Evolutionary conservation across 2,329 filamentous ascomycete genomes (phyloP), one percentile per base, ranked within the genome.

Genomic region (Helicocarpus griseus): DNA sequence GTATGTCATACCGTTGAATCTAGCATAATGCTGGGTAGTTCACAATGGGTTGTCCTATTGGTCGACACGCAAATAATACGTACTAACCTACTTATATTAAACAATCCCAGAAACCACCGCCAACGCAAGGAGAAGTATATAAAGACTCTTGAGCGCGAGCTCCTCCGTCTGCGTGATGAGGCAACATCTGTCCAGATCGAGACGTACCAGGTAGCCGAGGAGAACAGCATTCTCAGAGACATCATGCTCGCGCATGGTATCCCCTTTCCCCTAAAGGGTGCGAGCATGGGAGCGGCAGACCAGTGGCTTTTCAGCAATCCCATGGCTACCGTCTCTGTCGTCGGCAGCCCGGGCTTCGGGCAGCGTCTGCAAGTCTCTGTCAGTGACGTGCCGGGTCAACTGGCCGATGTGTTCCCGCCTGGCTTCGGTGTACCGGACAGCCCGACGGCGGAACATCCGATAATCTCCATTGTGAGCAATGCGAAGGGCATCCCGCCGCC

Each of bases 121-220:
- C 60, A 63, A 49, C 56, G 63, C 39, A 65, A 61, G 56, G 63
- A 63, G 44, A 59, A 56, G 31, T 65, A 65, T 53, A 56, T 65
- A 47, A 62, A 62, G 50, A 56, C 58, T 13, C 56, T 65, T 9
- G 63, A 65, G 48, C 47, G 54, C 14, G 59, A 64, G 53, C 57
- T 64, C 7, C 56, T 57, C 26, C 55, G 56, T 4, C 53, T 65
- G 24, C 61, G 60, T 9, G 56, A 61, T 38, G 57, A 60, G 48
- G 57, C 60, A 49, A 54, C 58, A 22, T 52, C 50, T n/a, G 29
- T 55, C 17, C 46, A 46, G 24, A 40, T 39, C 38, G 55, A 58
- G 21, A 56, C 49, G 26, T 48, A 53, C 17, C 48, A 53, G n/a
- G 35, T 58, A 43, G 46, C 31, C 8, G 50, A 53, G 31, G 58